These are phyloP conservation scores for Diplodia scrobiculata DNA, from an alignment of 2,329 filamentous ascomycete genomes.

Conservation along the genomic window DNA sequence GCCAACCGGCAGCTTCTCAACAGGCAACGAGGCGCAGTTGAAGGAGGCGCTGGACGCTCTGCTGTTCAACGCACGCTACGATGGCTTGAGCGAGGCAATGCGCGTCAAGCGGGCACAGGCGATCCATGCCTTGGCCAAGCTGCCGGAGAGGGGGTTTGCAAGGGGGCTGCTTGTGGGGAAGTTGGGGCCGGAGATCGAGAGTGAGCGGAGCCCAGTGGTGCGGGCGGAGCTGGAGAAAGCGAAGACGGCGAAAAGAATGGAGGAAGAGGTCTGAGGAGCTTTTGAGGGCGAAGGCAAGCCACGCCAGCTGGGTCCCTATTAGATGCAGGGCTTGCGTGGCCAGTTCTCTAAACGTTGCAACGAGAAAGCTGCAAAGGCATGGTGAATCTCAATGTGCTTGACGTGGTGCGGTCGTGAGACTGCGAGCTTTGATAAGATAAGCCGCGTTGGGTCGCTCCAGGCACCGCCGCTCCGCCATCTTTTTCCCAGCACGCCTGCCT, in stretches of 20 bases:
- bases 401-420: too few relatives aligned
- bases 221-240: slow-evolving; percentile 35
- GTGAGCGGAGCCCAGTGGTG: slow-evolving; percentile 35
- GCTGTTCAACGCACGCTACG: slow-evolving; percentile 36
- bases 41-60: slow-evolving; percentile 33
- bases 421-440: slow-evolving; percentile 12
- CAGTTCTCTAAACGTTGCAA: not conserved
- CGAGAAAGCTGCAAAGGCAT: not conserved
- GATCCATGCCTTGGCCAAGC: slow-evolving; percentile 33
- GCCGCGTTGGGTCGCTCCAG: not conserved
- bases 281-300: too few relatives aligned
- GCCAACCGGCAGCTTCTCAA: slow-evolving; percentile 12
- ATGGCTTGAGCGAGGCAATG: slow-evolving; percentile 38
- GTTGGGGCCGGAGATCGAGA: slow-evolving; percentile 32
- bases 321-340: not conserved
- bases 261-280: slow-evolving; percentile 5
- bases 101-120: slow-evolving; percentile 38
- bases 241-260: slow-evolving; percentile 15
- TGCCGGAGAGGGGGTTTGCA: slow-evolving; percentile 29
- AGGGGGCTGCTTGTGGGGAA: slow-evolving; percentile 33
- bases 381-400: too few relatives aligned
- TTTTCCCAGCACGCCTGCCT: not conserved
- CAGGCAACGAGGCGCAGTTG: slow-evolving; percentile 24
- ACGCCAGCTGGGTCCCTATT: too few relatives aligned
- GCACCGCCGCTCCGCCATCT: not conserved